Evolutionary conservation across 768 basidiomycete species (phyloP), one percentile per base, ranked within the genome.

Genomic region (Rossbeevera mucosa): DNA sequence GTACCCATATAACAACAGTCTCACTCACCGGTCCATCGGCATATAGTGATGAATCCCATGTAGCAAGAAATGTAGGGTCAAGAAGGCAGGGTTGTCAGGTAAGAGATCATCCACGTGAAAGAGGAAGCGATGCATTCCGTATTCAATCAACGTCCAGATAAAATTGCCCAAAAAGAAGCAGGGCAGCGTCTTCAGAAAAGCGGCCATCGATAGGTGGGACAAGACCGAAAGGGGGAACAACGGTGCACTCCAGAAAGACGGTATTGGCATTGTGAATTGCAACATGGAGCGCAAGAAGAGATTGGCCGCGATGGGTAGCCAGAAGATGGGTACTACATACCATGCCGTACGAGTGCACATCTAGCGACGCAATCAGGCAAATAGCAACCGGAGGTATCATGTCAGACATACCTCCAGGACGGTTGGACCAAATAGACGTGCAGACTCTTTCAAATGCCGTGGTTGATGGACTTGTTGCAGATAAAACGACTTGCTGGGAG

Each of bases 21-120:
- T 6, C 8, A 70, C 80, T 56, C 63, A 91, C 88, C 83, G 76
- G 65, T 96, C 94, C 94, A 97, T 96, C 14, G 94, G 96, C 57
- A 99, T 75, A 64, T 94, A 99, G 70, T 99, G 96, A 66, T 99
- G 96, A 30, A 99, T 83, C 14, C 96, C 96, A 64, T 98, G 96
- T 66, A 91, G 75, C 62, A 91, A 66, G 73, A 99, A 99, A 66
- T 99, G 96, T 22, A 97, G 66, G 40, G 83, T 82, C 63, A 98
- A 76, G 71, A 87, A 90, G 47, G 74, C 71, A 5, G 87, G 86
- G 52, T 73, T 76, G 70, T 99, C 96, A 2, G 96, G 96, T 20
- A 99, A 80, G 63, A 77, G 70, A 8, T 82, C 77, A 64, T 99
- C 96, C 60, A 99, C 73, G 70, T 99, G 96, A 83, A 99, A 99